A percentile compares a stretch with the other conserved stretches of the same genome.
These are phyloP conservation scores for Asclepias syriaca DNA, from an alignment of 257 asterid genomes.

Conservation along the genomic window DNA sequence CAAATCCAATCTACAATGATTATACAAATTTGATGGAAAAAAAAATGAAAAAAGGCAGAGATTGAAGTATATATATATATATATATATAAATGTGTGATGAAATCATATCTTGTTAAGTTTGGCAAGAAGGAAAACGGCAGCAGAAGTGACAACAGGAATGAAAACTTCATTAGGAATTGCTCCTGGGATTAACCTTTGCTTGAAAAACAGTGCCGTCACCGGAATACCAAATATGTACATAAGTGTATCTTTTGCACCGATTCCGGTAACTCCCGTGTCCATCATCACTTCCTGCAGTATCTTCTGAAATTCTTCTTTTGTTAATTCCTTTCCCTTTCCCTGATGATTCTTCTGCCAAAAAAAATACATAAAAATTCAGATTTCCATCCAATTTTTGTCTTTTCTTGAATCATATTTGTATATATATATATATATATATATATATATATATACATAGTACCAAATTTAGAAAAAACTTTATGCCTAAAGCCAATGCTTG, in stretches of 20 bases:
- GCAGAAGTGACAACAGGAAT: slow-evolving; percentile 61
- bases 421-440: no score
- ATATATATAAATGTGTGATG: no score
- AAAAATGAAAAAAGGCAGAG: neutral
- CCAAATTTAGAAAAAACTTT: slow-evolving; percentile 20
- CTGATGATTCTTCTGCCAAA: slow-evolving; percentile 48
- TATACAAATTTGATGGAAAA: neutral
- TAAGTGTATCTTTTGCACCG: slow-evolving; percentile 61
- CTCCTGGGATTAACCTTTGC: slow-evolving; percentile 35
- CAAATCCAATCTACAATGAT: no score
- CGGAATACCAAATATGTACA: slow-evolving; percentile 66
- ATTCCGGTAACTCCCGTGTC: slow-evolving; percentile 57
- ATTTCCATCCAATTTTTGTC: no score
- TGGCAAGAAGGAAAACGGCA: slow-evolving; percentile 52
- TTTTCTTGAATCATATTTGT: no score
- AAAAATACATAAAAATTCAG: neutral
- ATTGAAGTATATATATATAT: neutral
- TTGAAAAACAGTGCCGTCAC: slow-evolving; percentile 43
- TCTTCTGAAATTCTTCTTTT: slow-evolving; percentile 54
- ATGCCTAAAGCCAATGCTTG: slow-evolving; percentile 20
- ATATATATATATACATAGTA: neutral
- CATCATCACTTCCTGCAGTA: slow-evolving; percentile 41
- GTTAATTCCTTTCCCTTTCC: slow-evolving; percentile 36
- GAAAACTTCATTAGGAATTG: slow-evolving; percentile 46
- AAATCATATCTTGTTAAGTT: slow-evolving; percentile 45